phyloP scores from a whole-genome alignment of 768 basidiomycete species.

The Suillus variegatus region DNA sequence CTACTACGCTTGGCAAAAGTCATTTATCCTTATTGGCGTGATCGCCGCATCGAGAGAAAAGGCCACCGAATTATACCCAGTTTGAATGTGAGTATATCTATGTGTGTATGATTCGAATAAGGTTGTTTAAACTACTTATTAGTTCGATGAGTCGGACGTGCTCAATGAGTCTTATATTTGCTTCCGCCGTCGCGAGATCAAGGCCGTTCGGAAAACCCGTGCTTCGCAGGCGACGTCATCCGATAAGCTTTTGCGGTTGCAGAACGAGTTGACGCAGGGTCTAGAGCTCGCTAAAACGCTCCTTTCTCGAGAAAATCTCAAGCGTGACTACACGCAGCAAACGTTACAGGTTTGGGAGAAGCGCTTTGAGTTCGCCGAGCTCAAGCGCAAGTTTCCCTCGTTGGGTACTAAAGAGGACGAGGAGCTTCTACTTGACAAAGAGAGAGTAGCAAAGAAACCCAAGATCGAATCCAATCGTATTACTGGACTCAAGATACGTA shows the following conservation, averaged over 20 bases:
- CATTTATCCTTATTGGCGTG: constrained; percentile 90
- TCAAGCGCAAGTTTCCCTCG: constrained; percentile 73
- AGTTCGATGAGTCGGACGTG: constrained; percentile 90
- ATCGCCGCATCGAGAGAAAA: constrained; percentile 73
- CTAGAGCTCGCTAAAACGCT: constrained; percentile 25
- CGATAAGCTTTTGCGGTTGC: constrained; percentile 84
- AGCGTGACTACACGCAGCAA: constrained; percentile 54
- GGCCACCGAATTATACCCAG: constrained; percentile 86
- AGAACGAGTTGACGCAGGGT: constrained; percentile 70
- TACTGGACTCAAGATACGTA: constrained; percentile 53
- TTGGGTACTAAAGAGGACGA: constrained; percentile 69
- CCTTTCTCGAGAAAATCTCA: too few relatives aligned
- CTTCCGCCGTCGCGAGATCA: constrained; percentile 93
- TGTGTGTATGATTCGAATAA: constrained; percentile 9
- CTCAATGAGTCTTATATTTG: constrained; percentile 94
- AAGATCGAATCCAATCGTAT: constrained; percentile 47
- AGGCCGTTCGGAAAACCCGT: constrained; percentile 91
- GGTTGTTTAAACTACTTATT: not conserved
- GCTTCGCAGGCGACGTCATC: constrained; percentile 87
- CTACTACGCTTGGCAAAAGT: constrained; percentile 70
- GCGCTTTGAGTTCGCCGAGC: constrained; percentile 69
- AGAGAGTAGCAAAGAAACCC: constrained; percentile 58
- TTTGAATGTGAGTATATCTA: constrained; percentile 68
- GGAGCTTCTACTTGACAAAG: constrained; percentile 73
- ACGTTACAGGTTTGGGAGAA: constrained; percentile 76